Evolutionary conservation across 805 yeast genomes (phyloP).

Genomic region (Brettanomyces custersianus): DNA sequence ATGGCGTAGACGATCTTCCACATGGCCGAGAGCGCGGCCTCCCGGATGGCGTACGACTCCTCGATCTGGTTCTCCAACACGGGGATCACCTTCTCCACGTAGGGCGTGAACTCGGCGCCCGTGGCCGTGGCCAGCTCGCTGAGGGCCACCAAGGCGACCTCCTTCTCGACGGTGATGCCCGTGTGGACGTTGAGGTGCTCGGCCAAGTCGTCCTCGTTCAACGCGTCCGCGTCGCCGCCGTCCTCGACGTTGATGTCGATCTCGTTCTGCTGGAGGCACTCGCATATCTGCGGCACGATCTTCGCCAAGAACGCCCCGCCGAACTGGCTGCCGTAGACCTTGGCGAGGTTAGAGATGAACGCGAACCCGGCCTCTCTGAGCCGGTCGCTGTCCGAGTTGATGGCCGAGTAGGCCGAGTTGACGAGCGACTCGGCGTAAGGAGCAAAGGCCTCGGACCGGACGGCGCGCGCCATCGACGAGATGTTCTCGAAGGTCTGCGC

Average conservation of each 20-base stretch:
- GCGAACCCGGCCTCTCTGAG: conserved; percentile 93
- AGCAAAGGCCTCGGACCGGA: conserved; percentile 82
- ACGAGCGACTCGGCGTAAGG: conserved; percentile 82
- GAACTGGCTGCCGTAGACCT: conserved; percentile 87
- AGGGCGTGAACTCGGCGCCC: conserved; percentile 68
- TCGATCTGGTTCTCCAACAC: conserved; percentile 63
- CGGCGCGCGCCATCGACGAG: conserved; percentile 93
- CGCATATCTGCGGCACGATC: conserved; percentile 75
- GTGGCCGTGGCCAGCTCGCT: conserved; percentile 86
- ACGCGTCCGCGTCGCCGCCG: conserved; percentile 37
- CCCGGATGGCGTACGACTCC: conserved; percentile 86
- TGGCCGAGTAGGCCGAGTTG: conserved; percentile 75
- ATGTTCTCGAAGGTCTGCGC: conserved; percentile 90
- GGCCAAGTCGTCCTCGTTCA: conserved; percentile 49
- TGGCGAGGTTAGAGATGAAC: conserved; percentile 87
- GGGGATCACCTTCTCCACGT: conserved; percentile 60
- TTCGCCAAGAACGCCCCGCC: conserved; percentile 67
- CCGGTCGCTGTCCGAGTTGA: conserved; percentile 65
- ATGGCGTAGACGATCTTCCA: conserved; percentile 79
- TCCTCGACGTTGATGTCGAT: conserved; percentile 46
- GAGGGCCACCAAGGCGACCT: conserved; percentile 85
- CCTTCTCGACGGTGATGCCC: conserved; percentile 92
- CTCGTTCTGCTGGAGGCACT: conserved; percentile 81
- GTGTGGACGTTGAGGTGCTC: conserved; percentile 82
- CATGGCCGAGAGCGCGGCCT: conserved; percentile 70